A percentile compares a stretch with the other conserved stretches of the same genome.
Conservation (phyloP, 257 asterid genomes). For the Solanum raphanifolium region DNA sequence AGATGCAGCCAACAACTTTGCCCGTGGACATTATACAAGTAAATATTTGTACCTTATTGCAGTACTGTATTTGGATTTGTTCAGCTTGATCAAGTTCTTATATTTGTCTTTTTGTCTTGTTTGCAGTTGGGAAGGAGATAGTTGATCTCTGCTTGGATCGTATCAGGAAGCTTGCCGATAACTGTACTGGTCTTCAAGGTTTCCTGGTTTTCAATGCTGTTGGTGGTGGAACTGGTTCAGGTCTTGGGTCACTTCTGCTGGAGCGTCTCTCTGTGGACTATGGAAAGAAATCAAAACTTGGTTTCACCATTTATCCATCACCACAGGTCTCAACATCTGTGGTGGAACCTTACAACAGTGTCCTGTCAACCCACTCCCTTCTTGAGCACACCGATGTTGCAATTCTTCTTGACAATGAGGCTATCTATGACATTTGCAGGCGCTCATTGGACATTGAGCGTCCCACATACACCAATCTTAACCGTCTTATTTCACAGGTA, state of each 20-base stretch:
- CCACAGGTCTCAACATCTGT: conserved; percentile 21
- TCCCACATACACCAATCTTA: conserved; percentile 18
- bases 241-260: conserved; percentile 16
- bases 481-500: conserved; percentile 21
- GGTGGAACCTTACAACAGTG: conserved; percentile 21
- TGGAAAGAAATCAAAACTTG: conserved; percentile 21
- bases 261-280: conserved; percentile 19
- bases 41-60: neutral
- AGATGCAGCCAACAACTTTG: conserved; percentile 25
- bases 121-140: conserved; percentile 14
- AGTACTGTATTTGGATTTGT: neutral
- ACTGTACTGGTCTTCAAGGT: conserved; percentile 18
- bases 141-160: conserved; percentile 25
- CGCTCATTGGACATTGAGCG: conserved; percentile 11
- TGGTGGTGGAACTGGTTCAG: conserved; percentile 24
- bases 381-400: conserved; percentile 22
- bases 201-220: conserved; percentile 16
- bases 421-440: conserved; percentile 2
- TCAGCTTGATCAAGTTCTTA: neutral
- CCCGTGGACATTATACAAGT: conserved; percentile 19
- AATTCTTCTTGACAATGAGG: conserved; percentile 8
- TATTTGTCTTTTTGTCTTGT: neutral
- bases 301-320: conserved; percentile 18
- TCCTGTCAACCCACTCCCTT: conserved; percentile 18
- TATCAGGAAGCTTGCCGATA: conserved; percentile 13